phyloP scores from a whole-genome alignment of 2,329 filamentous ascomycete genomes.

The Fusarium buxicola region DNA sequence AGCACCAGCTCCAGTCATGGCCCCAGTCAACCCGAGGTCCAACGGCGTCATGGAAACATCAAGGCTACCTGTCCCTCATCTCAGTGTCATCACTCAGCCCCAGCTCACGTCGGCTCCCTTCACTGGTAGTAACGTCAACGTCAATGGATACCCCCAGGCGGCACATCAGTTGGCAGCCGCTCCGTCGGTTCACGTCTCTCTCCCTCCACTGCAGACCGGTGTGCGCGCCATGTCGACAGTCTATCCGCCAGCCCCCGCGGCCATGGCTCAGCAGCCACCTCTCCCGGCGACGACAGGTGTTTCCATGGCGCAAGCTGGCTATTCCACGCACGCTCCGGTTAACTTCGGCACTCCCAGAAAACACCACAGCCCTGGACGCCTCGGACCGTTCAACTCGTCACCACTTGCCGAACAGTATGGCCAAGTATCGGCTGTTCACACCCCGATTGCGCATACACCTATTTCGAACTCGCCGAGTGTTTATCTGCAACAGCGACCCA shows the following conservation, averaged over 20 bases:
- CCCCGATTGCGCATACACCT: constrained; percentile 69
- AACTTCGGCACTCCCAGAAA: constrained; percentile 65
- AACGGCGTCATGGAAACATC: constrained; percentile 40
- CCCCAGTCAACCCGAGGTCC: constrained; percentile 35
- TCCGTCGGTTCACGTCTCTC: constrained; percentile 58
- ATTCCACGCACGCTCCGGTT: constrained; percentile 48
- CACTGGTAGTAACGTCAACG: constrained; percentile 45
- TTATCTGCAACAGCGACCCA: constrained; percentile 88
- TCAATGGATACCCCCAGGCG: constrained; percentile 53
- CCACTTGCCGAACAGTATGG: constrained; percentile 73
- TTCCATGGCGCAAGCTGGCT: constrained; percentile 40
- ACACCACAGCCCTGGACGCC: constrained; percentile 63
- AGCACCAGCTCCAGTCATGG: constrained; percentile 31
- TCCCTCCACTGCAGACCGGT: constrained; percentile 71
- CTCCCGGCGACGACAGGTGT: constrained; percentile 42
- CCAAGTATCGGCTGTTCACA: constrained; percentile 64
- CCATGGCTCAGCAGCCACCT: constrained; percentile 53
- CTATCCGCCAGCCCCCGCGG: constrained; percentile 68
- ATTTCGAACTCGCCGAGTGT: constrained; percentile 86
- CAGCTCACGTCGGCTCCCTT: constrained; percentile 45
- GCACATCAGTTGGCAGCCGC: constrained; percentile 49
- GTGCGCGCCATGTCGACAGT: constrained; percentile 81
- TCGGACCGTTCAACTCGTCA: constrained; percentile 69
- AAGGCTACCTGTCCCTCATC: constrained; percentile 76
- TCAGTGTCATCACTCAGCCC: constrained; percentile 70